Conservation (phyloP, 208 protist species). For the Leishmania aethiopica region DNA sequence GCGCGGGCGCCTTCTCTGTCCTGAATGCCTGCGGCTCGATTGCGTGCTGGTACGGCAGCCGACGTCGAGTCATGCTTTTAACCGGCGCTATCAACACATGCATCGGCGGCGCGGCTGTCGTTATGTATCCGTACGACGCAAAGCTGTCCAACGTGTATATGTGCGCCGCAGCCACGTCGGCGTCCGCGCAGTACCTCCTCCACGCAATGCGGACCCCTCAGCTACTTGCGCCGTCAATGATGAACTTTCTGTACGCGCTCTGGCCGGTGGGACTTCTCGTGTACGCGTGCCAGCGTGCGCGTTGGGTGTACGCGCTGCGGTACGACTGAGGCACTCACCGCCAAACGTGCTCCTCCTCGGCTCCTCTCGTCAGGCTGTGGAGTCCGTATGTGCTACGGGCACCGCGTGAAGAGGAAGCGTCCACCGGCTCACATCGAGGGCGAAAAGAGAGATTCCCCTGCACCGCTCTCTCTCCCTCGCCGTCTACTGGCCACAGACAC, state of each 20-base stretch:
- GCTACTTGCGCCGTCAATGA: constrained; percentile 36
- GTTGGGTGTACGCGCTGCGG: constrained; percentile 67
- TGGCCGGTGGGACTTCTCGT: constrained; percentile 57
- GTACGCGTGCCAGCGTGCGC: constrained; percentile 54
- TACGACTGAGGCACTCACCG: constrained; percentile 39
- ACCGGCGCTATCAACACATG: constrained; percentile 74
- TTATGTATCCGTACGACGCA: constrained; percentile 55
- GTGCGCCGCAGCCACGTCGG: constrained; percentile 50
- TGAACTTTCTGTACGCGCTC: constrained; percentile 43
- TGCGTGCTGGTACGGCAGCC: constrained; percentile 60
- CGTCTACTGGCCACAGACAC: background rate
- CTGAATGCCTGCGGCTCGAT: constrained; percentile 67
- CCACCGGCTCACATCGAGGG: background rate
- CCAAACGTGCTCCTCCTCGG: background rate
- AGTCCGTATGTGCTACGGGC: background rate
- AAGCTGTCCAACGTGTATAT: constrained; percentile 64
- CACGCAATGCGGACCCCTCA: constrained; percentile 65
- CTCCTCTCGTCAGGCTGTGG: background rate
- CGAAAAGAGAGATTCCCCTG: background rate
- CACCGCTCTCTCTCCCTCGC: background rate
- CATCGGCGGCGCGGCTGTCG: constrained; percentile 45
- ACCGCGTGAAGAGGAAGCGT: background rate
- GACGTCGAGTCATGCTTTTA: constrained; percentile 66
- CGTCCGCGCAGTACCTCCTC: constrained; percentile 63
- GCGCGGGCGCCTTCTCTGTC: constrained; percentile 52